Conservation (phyloP, 2,329 filamentous ascomycete genomes). For the Onygena corvina region DNA sequence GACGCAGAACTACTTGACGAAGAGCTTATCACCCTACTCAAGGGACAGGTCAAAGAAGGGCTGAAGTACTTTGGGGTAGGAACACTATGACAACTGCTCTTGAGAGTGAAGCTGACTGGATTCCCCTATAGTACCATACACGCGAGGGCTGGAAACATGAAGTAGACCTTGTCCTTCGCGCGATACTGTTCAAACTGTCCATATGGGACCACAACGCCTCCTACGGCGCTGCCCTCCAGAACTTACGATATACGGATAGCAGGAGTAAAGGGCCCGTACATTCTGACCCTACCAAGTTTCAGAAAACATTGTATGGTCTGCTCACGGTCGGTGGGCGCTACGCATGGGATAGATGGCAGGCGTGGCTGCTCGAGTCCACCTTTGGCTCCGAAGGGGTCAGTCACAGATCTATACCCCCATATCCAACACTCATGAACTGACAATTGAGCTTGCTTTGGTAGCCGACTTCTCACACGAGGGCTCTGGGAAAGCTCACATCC, state of each 20-base stretch:
- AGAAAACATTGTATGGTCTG: conserved; percentile 74
- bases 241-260: conserved; percentile 79
- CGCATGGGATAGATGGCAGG: conserved; percentile 83
- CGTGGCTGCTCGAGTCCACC: conserved; percentile 69
- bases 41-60: conserved; percentile 73
- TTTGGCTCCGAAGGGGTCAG: too few relatives aligned
- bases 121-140: conserved; percentile 42
- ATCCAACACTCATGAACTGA: too few relatives aligned
- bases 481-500: conserved; percentile 58
- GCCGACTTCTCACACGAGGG: conserved; percentile 39
- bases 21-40: conserved; percentile 75
- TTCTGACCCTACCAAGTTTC: conserved; percentile 60
- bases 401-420: too few relatives aligned
- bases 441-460: too few relatives aligned
- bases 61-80: conserved; percentile 71
- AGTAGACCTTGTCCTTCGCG: conserved; percentile 64
- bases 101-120: conserved; percentile 8
- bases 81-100: not conserved
- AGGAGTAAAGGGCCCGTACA: conserved; percentile 51
- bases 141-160: conserved; percentile 81
- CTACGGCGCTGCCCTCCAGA: conserved; percentile 86
- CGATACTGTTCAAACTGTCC: conserved; percentile 80
- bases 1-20: conserved; percentile 92
- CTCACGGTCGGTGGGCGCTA: conserved; percentile 81
- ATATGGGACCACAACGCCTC: conserved; percentile 95